Conservation (phyloP, 1,139 yeast species). For the Debaryomyces sp. region DNA sequence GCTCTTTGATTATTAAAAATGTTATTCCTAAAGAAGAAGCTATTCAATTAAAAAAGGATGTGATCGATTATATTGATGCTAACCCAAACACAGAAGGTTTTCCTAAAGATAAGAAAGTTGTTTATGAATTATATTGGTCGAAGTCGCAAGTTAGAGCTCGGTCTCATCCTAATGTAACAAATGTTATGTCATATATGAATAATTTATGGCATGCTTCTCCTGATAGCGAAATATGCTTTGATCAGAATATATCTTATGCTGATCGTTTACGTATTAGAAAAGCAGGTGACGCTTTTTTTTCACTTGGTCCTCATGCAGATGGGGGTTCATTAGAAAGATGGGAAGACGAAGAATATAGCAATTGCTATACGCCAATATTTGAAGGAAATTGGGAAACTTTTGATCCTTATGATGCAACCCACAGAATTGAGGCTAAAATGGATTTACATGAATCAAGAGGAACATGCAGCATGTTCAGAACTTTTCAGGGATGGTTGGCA, state of each 20-base stretch:
- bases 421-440: constrained; percentile 36
- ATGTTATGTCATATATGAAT: constrained; percentile 31
- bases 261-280: constrained; percentile 44
- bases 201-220: constrained; percentile 36
- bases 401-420: constrained; percentile 45
- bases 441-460: constrained; percentile 33
- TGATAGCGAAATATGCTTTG: constrained; percentile 18
- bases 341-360: constrained; percentile 44
- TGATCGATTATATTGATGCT: constrained; percentile 20
- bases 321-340: constrained; percentile 51
- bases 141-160: constrained; percentile 45
- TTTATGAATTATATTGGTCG: constrained; percentile 34
- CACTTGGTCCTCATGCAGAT: constrained; percentile 41
- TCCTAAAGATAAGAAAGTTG: constrained; percentile 27
- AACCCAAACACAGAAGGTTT: constrained; percentile 20
- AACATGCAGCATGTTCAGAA: constrained; percentile 41
- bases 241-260: constrained; percentile 37
- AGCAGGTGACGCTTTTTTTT: constrained; percentile 36
- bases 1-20: constrained; percentile 30
- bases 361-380: constrained; percentile 40
- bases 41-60: constrained; percentile 19
- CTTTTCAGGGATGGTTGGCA: constrained; percentile 44
- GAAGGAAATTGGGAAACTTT: constrained; percentile 51
- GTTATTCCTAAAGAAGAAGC: constrained; percentile 31
- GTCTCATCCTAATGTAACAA: constrained; percentile 38